phyloP scores from a whole-genome alignment of 2,329 filamentous ascomycete species.

The Epichloe baconii region DNA sequence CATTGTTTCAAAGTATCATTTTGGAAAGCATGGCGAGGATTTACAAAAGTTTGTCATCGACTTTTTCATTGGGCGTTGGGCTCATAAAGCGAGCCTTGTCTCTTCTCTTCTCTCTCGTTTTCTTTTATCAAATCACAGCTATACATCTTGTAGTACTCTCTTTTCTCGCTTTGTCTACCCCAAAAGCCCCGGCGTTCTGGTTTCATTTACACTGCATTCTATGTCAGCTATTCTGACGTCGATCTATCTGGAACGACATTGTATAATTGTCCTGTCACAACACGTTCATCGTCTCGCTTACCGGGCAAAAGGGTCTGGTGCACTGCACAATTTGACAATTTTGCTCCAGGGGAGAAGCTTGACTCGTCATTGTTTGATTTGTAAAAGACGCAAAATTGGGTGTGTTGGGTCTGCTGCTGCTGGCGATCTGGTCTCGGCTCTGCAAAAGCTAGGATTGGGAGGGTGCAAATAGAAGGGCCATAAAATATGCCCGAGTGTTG shows the following conservation, averaged over 20 bases:
- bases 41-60: constrained; percentile 13
- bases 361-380: neutral
- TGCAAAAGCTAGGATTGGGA: neutral
- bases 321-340: neutral
- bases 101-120: neutral
- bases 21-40: constrained; percentile 23
- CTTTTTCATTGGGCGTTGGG: constrained; percentile 15
- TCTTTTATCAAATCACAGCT: neutral
- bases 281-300: neutral
- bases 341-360: neutral
- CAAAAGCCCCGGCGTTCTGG: neutral
- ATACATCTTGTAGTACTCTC: neutral
- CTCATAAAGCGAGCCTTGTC: constrained; percentile 1
- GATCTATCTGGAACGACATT: neutral
- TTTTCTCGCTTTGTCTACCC: neutral
- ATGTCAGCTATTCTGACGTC: neutral
- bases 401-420: neutral
- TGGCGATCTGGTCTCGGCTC: neutral
- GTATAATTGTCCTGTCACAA: neutral
- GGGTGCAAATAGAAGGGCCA: neutral
- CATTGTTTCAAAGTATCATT: constrained; percentile 13
- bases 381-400: neutral
- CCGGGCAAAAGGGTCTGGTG: neutral
- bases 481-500: neutral
- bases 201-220: neutral